phyloP scores from a whole-genome alignment of 2,329 filamentous ascomycete species.

The Niveomyces coronatus region DNA sequence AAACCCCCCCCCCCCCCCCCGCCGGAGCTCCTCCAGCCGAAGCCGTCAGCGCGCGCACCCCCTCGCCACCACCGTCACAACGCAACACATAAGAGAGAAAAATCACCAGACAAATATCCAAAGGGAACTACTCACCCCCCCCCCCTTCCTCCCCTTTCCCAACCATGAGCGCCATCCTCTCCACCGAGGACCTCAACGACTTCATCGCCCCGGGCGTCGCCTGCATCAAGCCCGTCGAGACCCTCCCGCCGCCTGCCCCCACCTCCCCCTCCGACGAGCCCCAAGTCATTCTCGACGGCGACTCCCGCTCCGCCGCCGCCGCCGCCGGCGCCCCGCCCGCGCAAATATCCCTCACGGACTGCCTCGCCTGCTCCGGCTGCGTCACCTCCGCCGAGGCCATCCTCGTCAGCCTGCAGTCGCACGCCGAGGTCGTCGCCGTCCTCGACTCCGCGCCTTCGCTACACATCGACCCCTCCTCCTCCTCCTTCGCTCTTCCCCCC shows the following conservation, averaged over 20 bases:
- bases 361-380: slow-evolving; percentile 92
- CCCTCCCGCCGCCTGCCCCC: slow-evolving; percentile 50
- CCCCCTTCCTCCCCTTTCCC: neutral
- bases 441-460: slow-evolving; percentile 58
- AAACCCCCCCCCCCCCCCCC: no score
- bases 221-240: slow-evolving; percentile 96
- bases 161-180: slow-evolving; percentile 95
- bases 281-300: slow-evolving; percentile 91
- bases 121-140: no score
- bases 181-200: slow-evolving; percentile 93
- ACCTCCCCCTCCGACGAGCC: slow-evolving; percentile 38
- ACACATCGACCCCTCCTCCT: slow-evolving; percentile 24
- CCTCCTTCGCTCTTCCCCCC: slow-evolving; percentile 16
- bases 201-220: slow-evolving; percentile 97
- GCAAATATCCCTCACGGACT: slow-evolving; percentile 93
- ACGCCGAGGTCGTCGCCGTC: slow-evolving; percentile 77
- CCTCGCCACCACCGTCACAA: no score
- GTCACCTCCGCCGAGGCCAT: slow-evolving; percentile 96
- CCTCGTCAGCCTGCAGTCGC: slow-evolving; percentile 89
- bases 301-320: slow-evolving; percentile 40
- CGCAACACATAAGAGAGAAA: no score
- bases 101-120: no score
- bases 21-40: no score
- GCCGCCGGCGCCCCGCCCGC: slow-evolving; percentile 55
- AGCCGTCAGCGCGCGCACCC: no score